Evolutionary conservation across 768 basidiomycete genomes (phyloP).

Genomic region (Glaciozyma antarctica): DNA sequence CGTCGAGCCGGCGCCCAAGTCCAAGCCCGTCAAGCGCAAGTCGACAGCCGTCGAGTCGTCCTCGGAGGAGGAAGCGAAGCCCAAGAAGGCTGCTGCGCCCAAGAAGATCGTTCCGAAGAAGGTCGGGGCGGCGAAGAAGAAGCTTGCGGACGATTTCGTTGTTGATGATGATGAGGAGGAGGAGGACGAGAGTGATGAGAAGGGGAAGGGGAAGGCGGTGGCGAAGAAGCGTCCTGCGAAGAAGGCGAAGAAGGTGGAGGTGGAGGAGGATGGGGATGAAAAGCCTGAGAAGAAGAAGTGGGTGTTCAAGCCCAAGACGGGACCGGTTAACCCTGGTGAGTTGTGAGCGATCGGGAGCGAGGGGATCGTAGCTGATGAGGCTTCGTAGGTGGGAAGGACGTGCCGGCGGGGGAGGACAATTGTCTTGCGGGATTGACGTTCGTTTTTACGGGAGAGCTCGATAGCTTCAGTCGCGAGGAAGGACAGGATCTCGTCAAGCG

Average conservation of each 20-base stretch:
- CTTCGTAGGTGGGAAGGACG: slow-evolving; percentile 52
- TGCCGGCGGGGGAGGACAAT: slow-evolving; percentile 61
- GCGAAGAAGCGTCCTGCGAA: not conserved
- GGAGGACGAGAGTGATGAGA: not conserved
- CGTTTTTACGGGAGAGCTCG: slow-evolving; percentile 86
- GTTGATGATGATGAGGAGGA: not conserved
- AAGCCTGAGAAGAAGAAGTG: slow-evolving; percentile 8
- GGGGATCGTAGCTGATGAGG: not conserved
- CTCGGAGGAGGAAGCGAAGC: not conserved
- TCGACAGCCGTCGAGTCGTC: not conserved
- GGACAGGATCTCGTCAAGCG: slow-evolving; percentile 80
- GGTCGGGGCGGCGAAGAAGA: not conserved
- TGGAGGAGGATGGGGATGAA: not conserved
- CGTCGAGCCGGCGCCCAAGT: not conserved
- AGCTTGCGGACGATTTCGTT: not conserved
- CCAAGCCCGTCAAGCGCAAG: slow-evolving; percentile 4
- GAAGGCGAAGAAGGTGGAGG: slow-evolving; percentile 1
- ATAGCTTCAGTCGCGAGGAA: slow-evolving; percentile 77
- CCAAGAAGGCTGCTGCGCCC: not conserved
- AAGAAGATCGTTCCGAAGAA: not conserved
- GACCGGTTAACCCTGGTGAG: not conserved
- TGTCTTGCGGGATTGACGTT: slow-evolving; percentile 78
- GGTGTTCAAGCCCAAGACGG: not conserved
- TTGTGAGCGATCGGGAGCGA: not conserved
- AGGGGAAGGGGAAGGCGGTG: slow-evolving; percentile 7